phyloP scores from a whole-genome alignment of 768 basidiomycete genomes.

The Crassisporium funariophilum region DNA sequence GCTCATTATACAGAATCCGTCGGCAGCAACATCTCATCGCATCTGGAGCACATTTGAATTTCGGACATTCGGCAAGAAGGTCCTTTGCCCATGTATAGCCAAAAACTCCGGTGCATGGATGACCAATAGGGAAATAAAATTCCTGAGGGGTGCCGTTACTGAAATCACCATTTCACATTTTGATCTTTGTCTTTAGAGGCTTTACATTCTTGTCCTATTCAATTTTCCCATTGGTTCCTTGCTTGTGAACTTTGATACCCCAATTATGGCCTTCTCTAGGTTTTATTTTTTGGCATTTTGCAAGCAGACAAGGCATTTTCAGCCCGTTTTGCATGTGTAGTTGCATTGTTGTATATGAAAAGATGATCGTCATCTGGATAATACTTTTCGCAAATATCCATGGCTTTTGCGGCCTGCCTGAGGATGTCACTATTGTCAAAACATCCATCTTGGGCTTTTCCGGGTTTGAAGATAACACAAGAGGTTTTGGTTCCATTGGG shows the following conservation, averaged over 20 bases:
- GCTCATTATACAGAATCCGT: conserved; percentile 35
- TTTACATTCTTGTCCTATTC: too few species aligned
- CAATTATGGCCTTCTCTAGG: conserved; percentile 9
- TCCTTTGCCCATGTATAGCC: conserved; percentile 25
- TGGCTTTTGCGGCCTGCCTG: conserved; percentile 21
- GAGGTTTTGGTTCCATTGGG: conserved; percentile 17
- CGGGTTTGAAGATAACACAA: conserved; percentile 22
- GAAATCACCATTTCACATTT: conserved; percentile 29
- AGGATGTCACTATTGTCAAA: conserved; percentile 30
- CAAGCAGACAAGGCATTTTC: conserved; percentile 30
- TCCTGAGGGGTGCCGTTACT: conserved; percentile 25
- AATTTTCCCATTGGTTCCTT: too few species aligned
- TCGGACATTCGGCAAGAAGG: conserved; percentile 25
- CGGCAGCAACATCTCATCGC: conserved; percentile 29
- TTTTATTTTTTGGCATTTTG: conserved; percentile 28
- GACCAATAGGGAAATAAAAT: conserved; percentile 33
- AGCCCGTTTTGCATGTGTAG: conserved; percentile 27
- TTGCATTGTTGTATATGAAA: conserved; percentile 20
- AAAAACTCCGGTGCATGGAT: conserved; percentile 29
- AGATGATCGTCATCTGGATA: conserved; percentile 31
- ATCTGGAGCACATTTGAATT: conserved; percentile 27
- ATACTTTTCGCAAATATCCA: conserved; percentile 20
- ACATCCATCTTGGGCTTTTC: conserved; percentile 27
- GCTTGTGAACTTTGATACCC: conserved; percentile 18
- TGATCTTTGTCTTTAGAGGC: conserved; percentile 22